A percentile compares a stretch with the other conserved stretches of the same genome.
phyloP scores from a whole-genome alignment of 2,329 filamentous ascomycete species.

The Ambrosiella cleistominuta region DNA sequence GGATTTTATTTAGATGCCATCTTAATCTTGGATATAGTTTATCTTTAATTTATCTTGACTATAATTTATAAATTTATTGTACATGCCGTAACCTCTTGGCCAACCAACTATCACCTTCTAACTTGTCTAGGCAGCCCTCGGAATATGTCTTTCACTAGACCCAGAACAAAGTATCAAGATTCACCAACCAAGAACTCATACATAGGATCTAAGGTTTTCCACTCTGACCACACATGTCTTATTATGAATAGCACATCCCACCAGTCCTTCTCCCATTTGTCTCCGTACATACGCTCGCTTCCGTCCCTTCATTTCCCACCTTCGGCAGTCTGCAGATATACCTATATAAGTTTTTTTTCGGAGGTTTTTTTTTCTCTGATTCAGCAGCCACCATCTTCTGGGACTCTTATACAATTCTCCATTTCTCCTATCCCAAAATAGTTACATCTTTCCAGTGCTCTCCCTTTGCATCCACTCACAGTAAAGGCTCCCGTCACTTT shows the following conservation, averaged over 20 bases:
- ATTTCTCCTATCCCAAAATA: no score
- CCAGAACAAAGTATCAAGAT: not conserved
- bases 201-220: not conserved
- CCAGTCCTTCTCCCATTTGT: not conserved
- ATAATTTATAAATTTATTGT: no score
- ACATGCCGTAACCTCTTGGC: no score
- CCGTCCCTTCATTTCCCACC: not conserved
- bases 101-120: no score
- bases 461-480: no score
- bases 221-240: not conserved
- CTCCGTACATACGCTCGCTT: not conserved
- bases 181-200: not conserved
- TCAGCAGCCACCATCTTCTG: no score
- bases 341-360: not conserved
- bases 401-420: no score
- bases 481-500: no score
- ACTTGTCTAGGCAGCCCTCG: not conserved
- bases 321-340: not conserved
- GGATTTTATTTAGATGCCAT: no score
- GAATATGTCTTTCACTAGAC: not conserved
- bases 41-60: no score
- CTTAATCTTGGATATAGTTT: no score
- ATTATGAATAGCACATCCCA: not conserved
- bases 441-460: no score
- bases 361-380: not conserved